Percentiles rank a stretch among this genome's conserved stretches.
phyloP scores from a whole-genome alignment of 805 yeast genomes.

The Scheffersomyces amazonensis region DNA sequence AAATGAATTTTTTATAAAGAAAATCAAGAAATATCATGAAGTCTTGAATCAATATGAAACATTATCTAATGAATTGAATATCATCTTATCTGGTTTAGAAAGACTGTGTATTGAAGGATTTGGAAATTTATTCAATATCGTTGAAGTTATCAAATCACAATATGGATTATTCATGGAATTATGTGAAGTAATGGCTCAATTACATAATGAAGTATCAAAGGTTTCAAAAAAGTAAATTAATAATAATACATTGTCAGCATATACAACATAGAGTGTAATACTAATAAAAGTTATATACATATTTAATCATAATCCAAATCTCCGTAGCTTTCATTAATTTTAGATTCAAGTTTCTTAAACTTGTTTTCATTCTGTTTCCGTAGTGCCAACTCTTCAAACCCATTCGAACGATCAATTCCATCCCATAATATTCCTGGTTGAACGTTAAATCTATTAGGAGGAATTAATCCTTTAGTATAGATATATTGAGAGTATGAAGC shows the following conservation, averaged over 20 bases:
- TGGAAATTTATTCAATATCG: slow-evolving; percentile 43
- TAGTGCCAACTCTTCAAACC: slow-evolving; percentile 71
- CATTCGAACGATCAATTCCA: slow-evolving; percentile 86
- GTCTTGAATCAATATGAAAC: slow-evolving; percentile 56
- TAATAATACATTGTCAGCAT: not conserved
- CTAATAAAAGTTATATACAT: not conserved
- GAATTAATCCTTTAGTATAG: slow-evolving; percentile 48
- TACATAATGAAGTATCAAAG: slow-evolving; percentile 44
- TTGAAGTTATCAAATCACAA: slow-evolving; percentile 64
- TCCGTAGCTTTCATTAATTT: slow-evolving; percentile 13
- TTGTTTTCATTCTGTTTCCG: slow-evolving; percentile 29
- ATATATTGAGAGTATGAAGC: slow-evolving; percentile 16
- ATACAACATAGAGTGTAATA: not conserved
- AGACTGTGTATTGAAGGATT: slow-evolving; percentile 36
- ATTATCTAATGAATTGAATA: slow-evolving; percentile 60
- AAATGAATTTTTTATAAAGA: slow-evolving; percentile 51
- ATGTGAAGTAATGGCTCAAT: slow-evolving; percentile 69
- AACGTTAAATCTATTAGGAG: slow-evolving; percentile 73
- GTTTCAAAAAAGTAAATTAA: slow-evolving; percentile 3
- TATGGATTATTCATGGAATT: slow-evolving; percentile 70
- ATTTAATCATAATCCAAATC: slow-evolving; percentile 1
- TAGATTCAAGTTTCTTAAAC: slow-evolving; percentile 22
- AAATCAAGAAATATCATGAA: slow-evolving; percentile 48
- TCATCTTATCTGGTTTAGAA: slow-evolving; percentile 45
- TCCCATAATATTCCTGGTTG: slow-evolving; percentile 81